phyloP scores from a whole-genome alignment of 768 basidiomycete species.

The Sarcodon aspratus region DNA sequence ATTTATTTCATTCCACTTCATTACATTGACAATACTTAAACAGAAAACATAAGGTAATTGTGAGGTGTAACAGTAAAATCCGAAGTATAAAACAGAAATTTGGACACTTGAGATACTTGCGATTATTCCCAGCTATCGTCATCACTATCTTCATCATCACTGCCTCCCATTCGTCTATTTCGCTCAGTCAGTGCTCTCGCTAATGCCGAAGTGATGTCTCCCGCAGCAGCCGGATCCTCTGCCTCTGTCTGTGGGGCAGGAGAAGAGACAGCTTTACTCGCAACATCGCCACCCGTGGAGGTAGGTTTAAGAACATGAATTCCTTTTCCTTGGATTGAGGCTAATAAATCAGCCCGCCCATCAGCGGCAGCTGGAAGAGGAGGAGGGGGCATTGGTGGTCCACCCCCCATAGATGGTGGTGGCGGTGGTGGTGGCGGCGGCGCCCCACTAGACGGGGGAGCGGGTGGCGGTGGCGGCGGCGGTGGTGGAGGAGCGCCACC shows the following conservation, averaged over 20 bases:
- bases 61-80: too few species aligned
- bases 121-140: constrained; percentile 20
- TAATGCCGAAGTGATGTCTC: constrained; percentile 71
- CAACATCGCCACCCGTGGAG: constrained; percentile 15
- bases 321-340: constrained; percentile 76
- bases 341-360: constrained; percentile 57
- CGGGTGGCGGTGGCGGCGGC: constrained; percentile 32
- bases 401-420: constrained; percentile 21
- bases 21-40: background rate
- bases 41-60: background rate
- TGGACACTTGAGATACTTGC: background rate
- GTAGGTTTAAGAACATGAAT: constrained; percentile 59
- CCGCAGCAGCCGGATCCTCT: constrained; percentile 36
- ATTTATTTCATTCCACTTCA: background rate
- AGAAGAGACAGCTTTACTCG: constrained; percentile 20
- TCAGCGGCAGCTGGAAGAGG: constrained; percentile 40
- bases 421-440: constrained; percentile 36
- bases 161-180: constrained; percentile 82
- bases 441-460: constrained; percentile 12
- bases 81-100: background rate
- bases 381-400: constrained; percentile 5
- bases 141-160: constrained; percentile 26
- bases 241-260: constrained; percentile 23
- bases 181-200: constrained; percentile 75
- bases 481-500: constrained; percentile 19